These are phyloP conservation scores for Daldinia vernicosa DNA, from an alignment of 495 filamentous ascomycete species.

Conservation along the genomic window DNA sequence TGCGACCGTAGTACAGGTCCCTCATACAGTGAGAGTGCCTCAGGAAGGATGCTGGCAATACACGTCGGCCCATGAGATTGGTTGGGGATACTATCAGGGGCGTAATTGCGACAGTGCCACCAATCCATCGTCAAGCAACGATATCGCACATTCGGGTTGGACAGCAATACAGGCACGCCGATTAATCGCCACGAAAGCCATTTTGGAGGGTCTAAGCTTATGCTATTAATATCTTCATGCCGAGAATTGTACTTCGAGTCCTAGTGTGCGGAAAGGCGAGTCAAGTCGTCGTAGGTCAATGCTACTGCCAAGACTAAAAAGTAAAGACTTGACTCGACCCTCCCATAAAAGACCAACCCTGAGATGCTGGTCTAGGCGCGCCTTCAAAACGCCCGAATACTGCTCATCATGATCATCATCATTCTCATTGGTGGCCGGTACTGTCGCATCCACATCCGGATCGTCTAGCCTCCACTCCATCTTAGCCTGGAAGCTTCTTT, in stretches of 20 bases:
- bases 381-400: slow-evolving; percentile 88
- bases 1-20: neutral
- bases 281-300: slow-evolving; percentile 77
- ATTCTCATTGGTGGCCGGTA: slow-evolving; percentile 40
- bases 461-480: slow-evolving; percentile 64
- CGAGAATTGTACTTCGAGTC: slow-evolving; percentile 90
- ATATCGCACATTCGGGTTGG: neutral
- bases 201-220: neutral
- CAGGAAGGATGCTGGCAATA: neutral
- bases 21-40: neutral
- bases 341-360: slow-evolving; percentile 91
- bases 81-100: neutral
- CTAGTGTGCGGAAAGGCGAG: slow-evolving; percentile 76
- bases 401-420: slow-evolving; percentile 65
- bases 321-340: slow-evolving; percentile 87
- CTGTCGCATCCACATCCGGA: slow-evolving; percentile 19
- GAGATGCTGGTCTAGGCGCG: slow-evolving; percentile 84
- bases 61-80: neutral
- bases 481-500: slow-evolving; percentile 63
- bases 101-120: slow-evolving; percentile 12
- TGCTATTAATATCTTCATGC: slow-evolving; percentile 64
- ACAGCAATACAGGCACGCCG: neutral
- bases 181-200: neutral
- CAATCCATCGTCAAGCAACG: slow-evolving; percentile 7
- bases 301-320: slow-evolving; percentile 87